Conservation (phyloP, 2,329 filamentous ascomycete genomes). For the Pseudogymnoascus sp. region DNA sequence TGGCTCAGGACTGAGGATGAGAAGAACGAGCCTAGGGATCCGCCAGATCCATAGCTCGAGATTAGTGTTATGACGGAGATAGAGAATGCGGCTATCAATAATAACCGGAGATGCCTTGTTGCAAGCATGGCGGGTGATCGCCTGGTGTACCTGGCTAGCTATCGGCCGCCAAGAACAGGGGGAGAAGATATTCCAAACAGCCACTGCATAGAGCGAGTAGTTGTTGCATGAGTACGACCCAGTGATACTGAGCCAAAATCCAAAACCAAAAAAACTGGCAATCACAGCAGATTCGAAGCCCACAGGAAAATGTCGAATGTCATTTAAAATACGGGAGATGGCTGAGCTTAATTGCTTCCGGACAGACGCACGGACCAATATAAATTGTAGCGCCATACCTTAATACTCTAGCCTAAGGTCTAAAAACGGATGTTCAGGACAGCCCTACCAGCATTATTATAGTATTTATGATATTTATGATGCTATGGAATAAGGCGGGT, state of each 20-base stretch:
- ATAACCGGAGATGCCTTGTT: background rate
- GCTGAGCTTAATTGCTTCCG: background rate
- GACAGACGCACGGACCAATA: background rate
- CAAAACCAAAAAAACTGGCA: background rate
- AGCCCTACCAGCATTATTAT: background rate
- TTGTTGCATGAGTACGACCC: background rate
- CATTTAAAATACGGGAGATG: background rate
- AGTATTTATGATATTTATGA: background rate
- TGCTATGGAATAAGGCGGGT: background rate
- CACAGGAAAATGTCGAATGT: background rate
- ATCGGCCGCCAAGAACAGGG: background rate
- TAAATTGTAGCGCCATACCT: background rate
- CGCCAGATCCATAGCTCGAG: background rate
- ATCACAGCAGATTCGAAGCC: background rate
- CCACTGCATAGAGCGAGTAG: background rate
- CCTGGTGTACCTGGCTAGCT: slow-evolving; percentile 1
- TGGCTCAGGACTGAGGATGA: background rate
- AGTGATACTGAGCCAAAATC: background rate
- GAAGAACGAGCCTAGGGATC: background rate
- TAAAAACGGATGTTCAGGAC: background rate
- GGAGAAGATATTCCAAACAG: background rate
- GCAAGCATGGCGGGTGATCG: background rate
- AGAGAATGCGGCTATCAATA: background rate
- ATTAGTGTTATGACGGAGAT: background rate
- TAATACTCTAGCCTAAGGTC: background rate